A percentile compares a stretch with the other conserved stretches of the same genome.
Conservation (phyloP, 208 protist genomes). For the Borovskyia barvae region DNA sequence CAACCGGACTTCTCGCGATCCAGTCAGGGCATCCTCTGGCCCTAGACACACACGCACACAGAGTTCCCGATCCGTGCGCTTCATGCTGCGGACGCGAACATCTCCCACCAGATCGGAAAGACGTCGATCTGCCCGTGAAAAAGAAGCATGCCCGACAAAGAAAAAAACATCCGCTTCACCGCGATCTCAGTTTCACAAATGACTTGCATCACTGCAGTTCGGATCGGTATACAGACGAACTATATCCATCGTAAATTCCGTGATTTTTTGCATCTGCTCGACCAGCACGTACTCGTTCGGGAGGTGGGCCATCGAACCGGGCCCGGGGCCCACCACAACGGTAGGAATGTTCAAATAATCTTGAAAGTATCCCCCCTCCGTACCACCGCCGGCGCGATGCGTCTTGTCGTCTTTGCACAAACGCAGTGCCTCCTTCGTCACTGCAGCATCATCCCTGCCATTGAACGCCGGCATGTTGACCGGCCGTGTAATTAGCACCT, state of each 20-base stretch:
- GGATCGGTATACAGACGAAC: slow-evolving; percentile 31
- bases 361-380: slow-evolving; percentile 64
- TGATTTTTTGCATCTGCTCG: slow-evolving; percentile 35
- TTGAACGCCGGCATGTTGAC: slow-evolving; percentile 29
- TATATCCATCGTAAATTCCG: slow-evolving; percentile 29
- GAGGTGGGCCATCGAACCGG: slow-evolving; percentile 42
- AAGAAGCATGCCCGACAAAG: no score
- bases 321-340: slow-evolving; percentile 48
- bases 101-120: no score
- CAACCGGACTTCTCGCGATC: no score
- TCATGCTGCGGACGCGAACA: no score
- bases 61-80: no score
- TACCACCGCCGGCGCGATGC: slow-evolving; percentile 32
- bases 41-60: no score
- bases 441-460: slow-evolving; percentile 29
- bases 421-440: slow-evolving; percentile 30
- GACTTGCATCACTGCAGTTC: slow-evolving; percentile 7
- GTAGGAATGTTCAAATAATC: slow-evolving; percentile 44
- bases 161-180: no score
- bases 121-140: no score
- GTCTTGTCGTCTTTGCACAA: slow-evolving; percentile 10
- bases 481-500: slow-evolving; percentile 11
- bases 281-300: slow-evolving; percentile 57
- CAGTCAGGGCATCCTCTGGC: no score
- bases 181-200: slow-evolving; percentile 14